Conservation (phyloP, 257 asterid species). For the Vinca minor region DNA sequence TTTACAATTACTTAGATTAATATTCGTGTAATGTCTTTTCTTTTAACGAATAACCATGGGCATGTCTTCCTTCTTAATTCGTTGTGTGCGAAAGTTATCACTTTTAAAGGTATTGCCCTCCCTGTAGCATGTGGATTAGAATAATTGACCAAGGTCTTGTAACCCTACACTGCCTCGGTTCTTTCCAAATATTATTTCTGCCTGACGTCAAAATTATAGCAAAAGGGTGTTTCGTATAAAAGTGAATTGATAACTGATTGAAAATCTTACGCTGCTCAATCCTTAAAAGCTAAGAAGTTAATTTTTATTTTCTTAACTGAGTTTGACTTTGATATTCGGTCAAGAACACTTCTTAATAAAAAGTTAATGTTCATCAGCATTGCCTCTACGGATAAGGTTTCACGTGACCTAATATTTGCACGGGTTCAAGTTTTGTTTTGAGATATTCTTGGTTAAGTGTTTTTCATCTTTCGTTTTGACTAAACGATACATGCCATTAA, state of each 20-base stretch:
- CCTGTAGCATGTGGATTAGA: not conserved
- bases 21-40: not conserved
- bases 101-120: not conserved
- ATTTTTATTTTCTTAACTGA: not conserved
- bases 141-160: not conserved
- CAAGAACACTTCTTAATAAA: not conserved
- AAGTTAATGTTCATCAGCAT: too few species aligned
- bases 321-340: not conserved
- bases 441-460: constrained; percentile 1
- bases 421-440: not conserved
- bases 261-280: not conserved
- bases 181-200: not conserved
- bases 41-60: not conserved
- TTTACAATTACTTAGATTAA: not conserved
- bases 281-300: not conserved
- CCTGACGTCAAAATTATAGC: not conserved
- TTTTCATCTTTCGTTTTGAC: constrained; percentile 2
- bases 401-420: not conserved
- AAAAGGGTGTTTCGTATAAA: not conserved
- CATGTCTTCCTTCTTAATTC: not conserved
- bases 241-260: not conserved
- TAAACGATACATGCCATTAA: constrained; percentile 12
- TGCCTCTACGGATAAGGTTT: constrained; percentile 5
- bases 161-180: not conserved
- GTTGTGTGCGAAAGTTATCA: not conserved